Evolutionary conservation across 106 monocot genomes (phyloP), one percentile per base, ranked within the genome.

Genomic region (Dendrobium huoshanense): DNA sequence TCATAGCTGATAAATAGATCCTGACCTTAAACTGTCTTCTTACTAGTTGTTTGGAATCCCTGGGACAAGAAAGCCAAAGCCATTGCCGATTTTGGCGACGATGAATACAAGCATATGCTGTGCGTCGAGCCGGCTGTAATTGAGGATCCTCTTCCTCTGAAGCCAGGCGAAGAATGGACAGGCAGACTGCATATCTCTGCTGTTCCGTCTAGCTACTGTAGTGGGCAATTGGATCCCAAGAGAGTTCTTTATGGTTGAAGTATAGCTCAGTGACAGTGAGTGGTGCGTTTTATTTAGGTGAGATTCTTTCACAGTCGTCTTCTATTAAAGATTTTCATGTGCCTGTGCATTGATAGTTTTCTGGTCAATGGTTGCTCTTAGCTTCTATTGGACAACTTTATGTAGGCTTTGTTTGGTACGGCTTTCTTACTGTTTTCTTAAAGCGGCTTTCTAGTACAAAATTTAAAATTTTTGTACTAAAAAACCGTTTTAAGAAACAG

Each of bases 41-140:
- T 2, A 15, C 4, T 20, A 88, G 89, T 87, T 65, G 89, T 89
- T 9, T 89, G 89, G 89, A 89, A 89, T 75, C 89, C 89, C 7
- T 89, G 89, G 89, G 89, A 89, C 80, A 89, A 85, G 74, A 89
- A 87, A 58, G 87, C 89, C 25, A 89, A 85, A 82, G 84, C 89
- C 37, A 87, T 89, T 79, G 18, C 82, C 25, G 87, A 89, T 85
- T 84, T 88, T 81, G 84, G 88, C 20, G 85, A 86, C 40, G 88
- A 91, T 37, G 88, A 91, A 40, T 91, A 87, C 77, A 88, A 88
- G 61, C 81, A 79, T 19, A 91, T 91, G 91, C 48, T 91, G 5
- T 91, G 88, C 29, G 85, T 88, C 1, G 88, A 88, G 78, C 83
- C 88, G 18, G 88, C 88, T 4, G 79, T 75, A 33, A 83, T 91